Base-by-base conservation (phyloP, 1,139 yeast species). In the Saccharomyces hybrid region DNA sequence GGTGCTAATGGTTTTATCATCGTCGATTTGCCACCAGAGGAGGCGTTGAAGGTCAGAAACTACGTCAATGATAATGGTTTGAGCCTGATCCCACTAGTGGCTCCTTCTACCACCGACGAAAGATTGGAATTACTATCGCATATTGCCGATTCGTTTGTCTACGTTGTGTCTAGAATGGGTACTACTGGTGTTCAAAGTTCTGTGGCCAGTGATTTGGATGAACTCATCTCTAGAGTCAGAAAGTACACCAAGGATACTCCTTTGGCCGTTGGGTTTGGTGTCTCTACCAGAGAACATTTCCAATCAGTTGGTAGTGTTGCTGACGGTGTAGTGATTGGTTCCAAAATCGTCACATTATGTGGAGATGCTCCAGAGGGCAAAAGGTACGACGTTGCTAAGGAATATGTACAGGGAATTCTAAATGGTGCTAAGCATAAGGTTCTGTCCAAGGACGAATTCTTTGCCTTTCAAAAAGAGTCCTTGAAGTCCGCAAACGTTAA, bases 11-110 rank as follows among this genome's bases (percentile, higher is more conserved):
- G 98, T 32, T 93, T 86, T 71, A 84, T 93, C 64, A 82, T 93
- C 54, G 98, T 93, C 46, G 99, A 93, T 73, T 78, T 93, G 65
- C 99, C 99, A 52, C 99, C 99, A 38, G 97, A 93, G 77, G 99
- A 91, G 72, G 99, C 99, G 25, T 78, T 87, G 59, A 81, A 85
- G 61, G 88, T 91, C 71, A 83, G 99, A 76, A 77, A 82, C 53
- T 75, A 77, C 53, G 88, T 96, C 70, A 71, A 85, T 41, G 73
- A 76, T 51, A 75, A 80, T 58, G 95, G 90, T 13, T 72, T 95
- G 60, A 84, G 95, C 51, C 90, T 89, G 67, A 83, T 93, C 57
- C 99, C 99, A 47, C 77, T 93, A 58, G 96, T 93, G 52, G 98
- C 99, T 1, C 99, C 99, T 47, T 88, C 96, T 31, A 93, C 99